Base-by-base conservation (phyloP, 768 basidiomycete genomes). In the Naganishia kalamii region DNA sequence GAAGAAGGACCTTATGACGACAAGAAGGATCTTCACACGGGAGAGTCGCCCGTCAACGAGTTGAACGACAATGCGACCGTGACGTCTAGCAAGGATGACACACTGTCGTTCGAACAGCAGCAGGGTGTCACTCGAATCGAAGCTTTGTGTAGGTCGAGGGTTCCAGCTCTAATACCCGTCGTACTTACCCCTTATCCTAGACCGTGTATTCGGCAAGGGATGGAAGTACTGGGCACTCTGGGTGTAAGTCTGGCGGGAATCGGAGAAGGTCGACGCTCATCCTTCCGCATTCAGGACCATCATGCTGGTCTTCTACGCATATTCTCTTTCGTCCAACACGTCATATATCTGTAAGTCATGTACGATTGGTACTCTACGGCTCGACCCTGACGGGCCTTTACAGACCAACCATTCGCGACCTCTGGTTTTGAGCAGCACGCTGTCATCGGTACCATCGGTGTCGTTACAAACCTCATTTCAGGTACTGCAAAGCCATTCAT, bases 371-470 rank as follows among this genome's bases (percentile, higher is more conserved):
- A 10, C 23, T n/a, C 6, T 19, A 25, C 27, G 30, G 5, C 32
- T 40, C 21, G 13, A 54, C 4, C 29, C 23, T 17, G n/a, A 4
- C 19, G 12, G 29, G 11, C 11, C 29, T 44, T 13, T 32, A 25
- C 6, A 35, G 51, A 65, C 29, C 64, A 65, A 50, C 64, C 51
- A 32, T 77, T 71, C 46, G 76, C 78, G 13, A 77, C 75, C 0
- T 74, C 72, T 6, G 48, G 65, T 19, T 77, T 74, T 67, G 63
- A 67, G n/a, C 57, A 67, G 44, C 76, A 79, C 65, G 70, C 75
- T 23, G 41, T 69, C 11, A 69, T 79, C n/a, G 71, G 71, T 2
- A 73, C 75, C 4, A 73, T 77, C 30, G 60, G 51, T 19, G 71
- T 78, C 54, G 74, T 76, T 35, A 76, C 69, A 6, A 33, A 49